phyloP scores from a whole-genome alignment of 164 flowering plant genomes.

The Hamamelis virginiana region DNA sequence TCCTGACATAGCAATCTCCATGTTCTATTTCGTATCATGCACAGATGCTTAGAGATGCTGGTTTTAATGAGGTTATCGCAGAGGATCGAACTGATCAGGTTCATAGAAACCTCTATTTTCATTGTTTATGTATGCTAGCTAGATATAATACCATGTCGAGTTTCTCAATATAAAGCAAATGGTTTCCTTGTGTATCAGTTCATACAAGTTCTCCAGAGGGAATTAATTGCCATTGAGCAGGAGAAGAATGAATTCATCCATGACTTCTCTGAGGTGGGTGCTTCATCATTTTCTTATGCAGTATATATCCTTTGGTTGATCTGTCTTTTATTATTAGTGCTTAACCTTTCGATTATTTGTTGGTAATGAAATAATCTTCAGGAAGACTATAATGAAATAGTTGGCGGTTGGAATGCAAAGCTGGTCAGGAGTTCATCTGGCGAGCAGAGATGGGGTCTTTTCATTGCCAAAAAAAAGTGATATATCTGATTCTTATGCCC shows the following conservation, averaged over 20 bases:
- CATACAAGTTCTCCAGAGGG: conserved; percentile 65
- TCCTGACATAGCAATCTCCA: background rate
- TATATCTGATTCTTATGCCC: background rate
- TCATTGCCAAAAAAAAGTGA: conserved; percentile 79
- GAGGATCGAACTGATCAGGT: conserved; percentile 98
- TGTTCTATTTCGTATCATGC: background rate
- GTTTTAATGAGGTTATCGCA: conserved; percentile 80
- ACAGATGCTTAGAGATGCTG: conserved; percentile 98
- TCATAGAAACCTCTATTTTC: background rate
- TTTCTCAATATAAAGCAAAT: conserved; percentile 7
- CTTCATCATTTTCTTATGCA: background rate
- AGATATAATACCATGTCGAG: background rate
- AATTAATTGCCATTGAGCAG: conserved; percentile 62
- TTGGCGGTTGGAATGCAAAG: conserved; percentile 92
- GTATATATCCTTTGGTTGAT: background rate
- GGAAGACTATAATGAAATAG: conserved; percentile 88
- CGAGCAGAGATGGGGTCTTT: conserved; percentile 96
- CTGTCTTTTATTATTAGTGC: background rate
- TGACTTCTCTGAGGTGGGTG: conserved; percentile 76
- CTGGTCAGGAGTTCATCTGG: conserved; percentile 71
- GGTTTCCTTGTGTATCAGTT: conserved; percentile 50
- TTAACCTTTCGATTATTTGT: background rate
- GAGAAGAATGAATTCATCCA: conserved; percentile 63
- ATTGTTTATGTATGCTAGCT: background rate
- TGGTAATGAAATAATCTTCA: conserved; percentile 24